These are phyloP conservation scores for Scutellaria baicalensis DNA, from an alignment of 257 asterid species.

Conservation along the genomic window DNA sequence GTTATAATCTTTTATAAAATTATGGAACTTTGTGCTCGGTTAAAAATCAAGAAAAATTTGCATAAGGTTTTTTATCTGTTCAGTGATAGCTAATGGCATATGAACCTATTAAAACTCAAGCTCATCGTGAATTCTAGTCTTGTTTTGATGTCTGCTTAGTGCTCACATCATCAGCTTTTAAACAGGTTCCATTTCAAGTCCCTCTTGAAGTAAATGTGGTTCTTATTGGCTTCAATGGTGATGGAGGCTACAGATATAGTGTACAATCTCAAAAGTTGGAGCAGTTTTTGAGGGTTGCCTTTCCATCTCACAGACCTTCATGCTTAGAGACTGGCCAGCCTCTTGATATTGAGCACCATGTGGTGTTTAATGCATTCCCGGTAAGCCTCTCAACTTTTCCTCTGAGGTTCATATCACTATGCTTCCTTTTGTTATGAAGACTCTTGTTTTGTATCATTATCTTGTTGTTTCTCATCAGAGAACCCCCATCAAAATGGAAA, in stretches of 20 bases:
- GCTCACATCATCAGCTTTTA: conserved; percentile 8
- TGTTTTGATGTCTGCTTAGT: neutral
- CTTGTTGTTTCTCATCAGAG: neutral
- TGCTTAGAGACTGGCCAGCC: conserved; percentile 95
- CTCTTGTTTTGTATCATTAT: neutral
- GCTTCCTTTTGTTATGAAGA: neutral
- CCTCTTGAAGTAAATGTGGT: conserved; percentile 97
- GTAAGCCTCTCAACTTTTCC: conserved; percentile 42
- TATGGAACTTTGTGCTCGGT: neutral
- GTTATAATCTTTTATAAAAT: neutral
- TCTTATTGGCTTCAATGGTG: conserved; percentile 84
- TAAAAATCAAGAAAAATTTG: neutral
- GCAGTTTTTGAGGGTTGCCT: conserved; percentile 80
- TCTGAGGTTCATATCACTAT: neutral
- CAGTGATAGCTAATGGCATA: neutral
- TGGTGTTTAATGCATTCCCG: conserved; percentile 78
- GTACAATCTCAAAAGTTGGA: conserved; percentile 80
- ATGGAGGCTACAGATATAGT: conserved; percentile 84
- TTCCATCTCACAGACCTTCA: conserved; percentile 86
- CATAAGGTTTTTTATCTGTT: neutral
- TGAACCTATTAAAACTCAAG: neutral
- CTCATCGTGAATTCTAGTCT: neutral
- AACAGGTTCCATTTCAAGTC: conserved; percentile 97
- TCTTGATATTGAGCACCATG: conserved; percentile 94
- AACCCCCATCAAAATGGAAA: neutral